A percentile compares a stretch with the other conserved stretches of the same genome.
These are phyloP conservation scores for Gaertneriomyces semiglobifer DNA, from an alignment of 192 early-diverging fungal genomes.

Conservation along the genomic window DNA sequence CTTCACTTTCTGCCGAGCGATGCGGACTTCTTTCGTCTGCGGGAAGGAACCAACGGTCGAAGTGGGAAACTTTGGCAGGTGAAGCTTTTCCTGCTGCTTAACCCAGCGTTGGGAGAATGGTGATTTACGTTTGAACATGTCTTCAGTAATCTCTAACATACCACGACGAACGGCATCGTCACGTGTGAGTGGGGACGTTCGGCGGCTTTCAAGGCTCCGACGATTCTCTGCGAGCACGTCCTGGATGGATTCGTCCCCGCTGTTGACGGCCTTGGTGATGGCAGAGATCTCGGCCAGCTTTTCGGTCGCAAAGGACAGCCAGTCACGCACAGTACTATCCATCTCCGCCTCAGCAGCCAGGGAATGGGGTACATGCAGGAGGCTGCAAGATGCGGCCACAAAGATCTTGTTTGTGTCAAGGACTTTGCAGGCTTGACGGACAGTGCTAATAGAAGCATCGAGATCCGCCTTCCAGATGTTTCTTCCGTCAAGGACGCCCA, in stretches of 20 bases:
- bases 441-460: conserved; percentile 63
- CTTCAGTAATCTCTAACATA: conserved; percentile 55
- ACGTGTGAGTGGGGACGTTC: conserved; percentile 75
- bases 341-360: conserved; percentile 66
- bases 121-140: conserved; percentile 71
- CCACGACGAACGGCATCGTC: conserved; percentile 71
- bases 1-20: conserved; percentile 84
- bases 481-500: conserved; percentile 92
- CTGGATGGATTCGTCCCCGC: conserved; percentile 59
- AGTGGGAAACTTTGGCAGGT: conserved; percentile 89
- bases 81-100: conserved; percentile 70
- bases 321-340: conserved; percentile 79
- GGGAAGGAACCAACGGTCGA: conserved; percentile 99
- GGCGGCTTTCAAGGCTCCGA: conserved; percentile 52
- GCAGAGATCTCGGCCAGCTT: conserved; percentile 81
- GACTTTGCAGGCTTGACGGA: conserved; percentile 60
- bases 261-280: conserved; percentile 59
- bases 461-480: conserved; percentile 98
- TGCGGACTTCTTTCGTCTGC: conserved; percentile 94
- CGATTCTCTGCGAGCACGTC: conserved; percentile 68
- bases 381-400: conserved; percentile 85
- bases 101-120: conserved; percentile 69
- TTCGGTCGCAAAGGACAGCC: conserved; percentile 92
- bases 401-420: conserved; percentile 74
- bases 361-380: conserved; percentile 90